Conservation (phyloP, 106 monocot genomes). For the Phalaenopsis aphrodite region DNA sequence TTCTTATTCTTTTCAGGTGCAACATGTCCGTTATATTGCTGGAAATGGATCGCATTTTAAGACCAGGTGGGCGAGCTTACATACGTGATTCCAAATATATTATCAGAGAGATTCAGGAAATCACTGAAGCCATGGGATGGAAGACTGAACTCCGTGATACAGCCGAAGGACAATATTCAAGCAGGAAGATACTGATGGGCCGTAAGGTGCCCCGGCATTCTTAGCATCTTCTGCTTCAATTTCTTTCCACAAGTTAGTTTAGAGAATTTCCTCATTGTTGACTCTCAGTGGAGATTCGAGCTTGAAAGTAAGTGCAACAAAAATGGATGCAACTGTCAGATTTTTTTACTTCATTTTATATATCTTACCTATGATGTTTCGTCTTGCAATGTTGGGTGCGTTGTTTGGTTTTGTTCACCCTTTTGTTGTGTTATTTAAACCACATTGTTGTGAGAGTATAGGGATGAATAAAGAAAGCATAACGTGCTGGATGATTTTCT, state of each 20-base stretch:
- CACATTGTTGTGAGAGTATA: background rate
- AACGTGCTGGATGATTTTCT: no score
- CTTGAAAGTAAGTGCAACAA: background rate
- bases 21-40: slow-evolving; percentile 61
- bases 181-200: slow-evolving; percentile 50
- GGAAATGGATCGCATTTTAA: slow-evolving; percentile 79
- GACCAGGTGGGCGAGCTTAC: slow-evolving; percentile 69
- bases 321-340: background rate
- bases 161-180: slow-evolving; percentile 66
- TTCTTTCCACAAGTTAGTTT: background rate
- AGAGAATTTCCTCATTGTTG: background rate
- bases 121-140: slow-evolving; percentile 76
- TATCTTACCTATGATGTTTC: background rate
- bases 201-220: slow-evolving; percentile 31
- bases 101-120: slow-evolving; percentile 41
- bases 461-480: background rate
- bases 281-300: background rate
- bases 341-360: background rate
- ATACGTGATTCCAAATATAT: slow-evolving; percentile 43
- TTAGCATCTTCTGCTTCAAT: background rate
- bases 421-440: background rate
- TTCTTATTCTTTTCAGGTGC: slow-evolving; percentile 70
- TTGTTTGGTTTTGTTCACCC: background rate
- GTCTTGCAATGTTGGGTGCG: background rate
- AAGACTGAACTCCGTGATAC: slow-evolving; percentile 49